Evolutionary conservation across 2,329 filamentous ascomycete genomes (phyloP).

Genomic region (Fusarium albosuccineum): DNA sequence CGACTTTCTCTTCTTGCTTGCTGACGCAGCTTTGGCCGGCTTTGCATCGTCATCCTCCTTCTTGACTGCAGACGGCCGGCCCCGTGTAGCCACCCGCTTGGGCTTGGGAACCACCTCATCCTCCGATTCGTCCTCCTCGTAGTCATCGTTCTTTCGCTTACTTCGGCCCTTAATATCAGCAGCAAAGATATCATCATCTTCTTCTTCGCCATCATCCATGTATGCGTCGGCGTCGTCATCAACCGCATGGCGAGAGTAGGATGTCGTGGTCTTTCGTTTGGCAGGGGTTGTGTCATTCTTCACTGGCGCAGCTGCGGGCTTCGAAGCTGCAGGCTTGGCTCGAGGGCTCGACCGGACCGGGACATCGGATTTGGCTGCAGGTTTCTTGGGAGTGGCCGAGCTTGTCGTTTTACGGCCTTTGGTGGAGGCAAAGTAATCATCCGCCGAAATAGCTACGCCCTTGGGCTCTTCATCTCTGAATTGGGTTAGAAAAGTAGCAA

Average conservation of each 20-base stretch:
- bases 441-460: constrained; percentile 66
- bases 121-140: constrained; percentile 80
- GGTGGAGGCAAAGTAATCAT: constrained; percentile 68
- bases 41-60: constrained; percentile 47
- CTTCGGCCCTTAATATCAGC: constrained; percentile 75
- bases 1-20: constrained; percentile 70
- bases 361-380: constrained; percentile 56
- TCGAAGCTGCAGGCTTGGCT: constrained; percentile 55
- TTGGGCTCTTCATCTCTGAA: constrained; percentile 57
- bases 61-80: constrained; percentile 41
- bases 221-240: constrained; percentile 69
- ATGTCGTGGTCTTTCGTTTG: constrained; percentile 58
- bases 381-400: constrained; percentile 56
- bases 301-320: constrained; percentile 39
- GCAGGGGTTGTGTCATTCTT: constrained; percentile 49
- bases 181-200: constrained; percentile 86
- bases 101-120: constrained; percentile 74
- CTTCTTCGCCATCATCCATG: constrained; percentile 76
- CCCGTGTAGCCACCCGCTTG: constrained; percentile 66
- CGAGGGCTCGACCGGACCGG: constrained; percentile 68
- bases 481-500: constrained; percentile 13
- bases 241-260: constrained; percentile 56
- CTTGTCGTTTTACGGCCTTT: constrained; percentile 57
- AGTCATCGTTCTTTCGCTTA: constrained; percentile 80
- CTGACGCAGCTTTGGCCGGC: constrained; percentile 46